Base-by-base conservation (phyloP, 164 flowering plant genomes). In the Houttuynia cordata region DNA sequence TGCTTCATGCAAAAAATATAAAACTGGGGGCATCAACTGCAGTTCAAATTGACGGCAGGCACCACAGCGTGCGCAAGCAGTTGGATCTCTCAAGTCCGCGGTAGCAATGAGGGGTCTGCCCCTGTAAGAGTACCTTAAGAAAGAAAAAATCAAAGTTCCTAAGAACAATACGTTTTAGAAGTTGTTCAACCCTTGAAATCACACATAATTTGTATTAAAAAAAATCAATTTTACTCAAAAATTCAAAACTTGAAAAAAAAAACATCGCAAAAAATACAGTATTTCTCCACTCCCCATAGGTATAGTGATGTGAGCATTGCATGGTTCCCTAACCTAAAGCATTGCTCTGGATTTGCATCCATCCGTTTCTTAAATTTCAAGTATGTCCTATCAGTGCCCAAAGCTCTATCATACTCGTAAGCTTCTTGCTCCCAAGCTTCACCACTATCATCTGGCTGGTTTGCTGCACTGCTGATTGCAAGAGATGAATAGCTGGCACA, bases 1-100 rank as follows among this genome's bases (percentile, higher is more conserved):
- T 13, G 70, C 83, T 73, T 90, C 83, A 23, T 67, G 84, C 55
- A 94, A 80, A 75, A 85, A 94, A 73, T 79, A 88, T 63, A 88
- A 63, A 25, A 91, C 51, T 5, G 88, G 88, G 13, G 97, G 85
- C 97, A 94, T 94, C 59, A 94, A 70, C 80, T 94, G 99, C 91
- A 94, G 71, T 56, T 94, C 97, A 64, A 70, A 94, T 41, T 74
- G 82, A 71, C 87, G 78, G 51, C 79, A 51, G 41, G 68, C 85
- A 65, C 95, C 89, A 73, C 99, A 94, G n/a, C 66, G 68, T 54
- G 34, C 57, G 66, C 97, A 94, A 18, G 21, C 64, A 55, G 79
- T 82, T 14, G 85, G 81, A 49, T 78, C 74, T 54, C 54, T 72
- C 15, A 67, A 59, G 24, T 70, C 69, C 57, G 61, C 63, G 24